Evolutionary conservation across 306 rosid species (phyloP).

Genomic region (Ammopiptanthus mongolicus): DNA sequence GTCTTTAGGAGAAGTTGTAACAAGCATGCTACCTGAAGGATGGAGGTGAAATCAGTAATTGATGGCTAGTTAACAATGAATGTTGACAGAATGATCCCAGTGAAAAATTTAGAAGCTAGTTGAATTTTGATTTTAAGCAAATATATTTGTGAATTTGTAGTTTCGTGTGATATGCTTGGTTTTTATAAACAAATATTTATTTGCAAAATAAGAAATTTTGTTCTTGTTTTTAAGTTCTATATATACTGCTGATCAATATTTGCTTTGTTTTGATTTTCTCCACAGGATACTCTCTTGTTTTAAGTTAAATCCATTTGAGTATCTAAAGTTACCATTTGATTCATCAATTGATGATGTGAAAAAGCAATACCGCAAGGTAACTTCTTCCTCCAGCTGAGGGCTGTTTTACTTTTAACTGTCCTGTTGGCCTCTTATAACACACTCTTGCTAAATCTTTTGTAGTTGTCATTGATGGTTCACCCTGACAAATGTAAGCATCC

Average conservation of each 20-base stretch:
- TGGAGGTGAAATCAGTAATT: neutral
- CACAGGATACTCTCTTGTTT: constrained; percentile 86
- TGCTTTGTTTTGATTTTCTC: neutral
- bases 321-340: constrained; percentile 75
- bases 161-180: neutral
- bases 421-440: constrained; percentile 12
- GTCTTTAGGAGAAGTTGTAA: neutral
- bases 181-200: neutral
- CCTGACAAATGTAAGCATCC: constrained; percentile 99
- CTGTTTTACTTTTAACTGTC: neutral
- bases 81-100: neutral
- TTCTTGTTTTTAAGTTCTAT: neutral
- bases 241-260: constrained; percentile 21
- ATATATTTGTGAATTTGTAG: neutral
- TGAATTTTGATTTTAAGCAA: neutral
- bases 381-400: neutral
- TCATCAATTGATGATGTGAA: constrained; percentile 72
- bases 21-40: neutral
- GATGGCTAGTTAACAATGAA: neutral
- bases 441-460: constrained; percentile 20
- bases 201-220: neutral
- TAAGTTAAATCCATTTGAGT: constrained; percentile 84
- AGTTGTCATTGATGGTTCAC: constrained; percentile 92
- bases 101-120: neutral
- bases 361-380: constrained; percentile 94